Percentiles rank a stretch among this genome's conserved stretches.
phyloP scores from a whole-genome alignment of 2,329 filamentous ascomycete genomes.

The Aureobasidium zeae region DNA sequence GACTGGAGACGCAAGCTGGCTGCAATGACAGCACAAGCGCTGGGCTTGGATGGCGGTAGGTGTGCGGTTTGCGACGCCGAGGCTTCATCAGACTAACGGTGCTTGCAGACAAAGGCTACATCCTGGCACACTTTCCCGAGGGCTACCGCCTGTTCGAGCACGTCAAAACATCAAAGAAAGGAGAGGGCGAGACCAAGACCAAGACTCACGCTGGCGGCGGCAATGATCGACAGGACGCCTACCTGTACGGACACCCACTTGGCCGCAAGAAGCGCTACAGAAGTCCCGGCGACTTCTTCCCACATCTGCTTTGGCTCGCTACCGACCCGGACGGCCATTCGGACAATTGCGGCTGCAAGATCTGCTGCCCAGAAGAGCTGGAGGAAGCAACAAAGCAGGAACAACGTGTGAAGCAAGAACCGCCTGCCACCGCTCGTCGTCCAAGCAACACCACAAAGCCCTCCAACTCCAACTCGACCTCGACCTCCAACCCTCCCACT shows the following conservation, averaged over 20 bases:
- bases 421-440: slow-evolving; percentile 20
- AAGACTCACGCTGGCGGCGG: slow-evolving; percentile 42
- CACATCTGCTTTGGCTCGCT: slow-evolving; percentile 49
- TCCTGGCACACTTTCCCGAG: slow-evolving; percentile 46
- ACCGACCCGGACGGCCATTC: slow-evolving; percentile 45
- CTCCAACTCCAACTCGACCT: not conserved
- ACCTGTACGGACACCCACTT: slow-evolving; percentile 51
- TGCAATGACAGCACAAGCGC: slow-evolving; percentile 47
- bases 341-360: slow-evolving; percentile 49
- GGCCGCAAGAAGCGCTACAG: slow-evolving; percentile 49
- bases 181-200: slow-evolving; percentile 39
- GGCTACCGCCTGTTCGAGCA: slow-evolving; percentile 51
- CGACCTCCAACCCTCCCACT: not conserved
- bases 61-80: not conserved
- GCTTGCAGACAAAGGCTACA: slow-evolving; percentile 35
- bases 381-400: slow-evolving; percentile 26
- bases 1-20: slow-evolving; percentile 52
- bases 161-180: slow-evolving; percentile 40
- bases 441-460: slow-evolving; percentile 17
- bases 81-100: not conserved
- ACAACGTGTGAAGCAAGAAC: slow-evolving; percentile 20
- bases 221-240: slow-evolving; percentile 49
- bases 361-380: slow-evolving; percentile 46
- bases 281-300: slow-evolving; percentile 52
- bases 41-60: slow-evolving; percentile 27